A percentile compares a stretch with the other conserved stretches of the same genome.
These are phyloP conservation scores for Yarrowia divulgata DNA, from an alignment of 805 yeast genomes.

Conservation along the genomic window DNA sequence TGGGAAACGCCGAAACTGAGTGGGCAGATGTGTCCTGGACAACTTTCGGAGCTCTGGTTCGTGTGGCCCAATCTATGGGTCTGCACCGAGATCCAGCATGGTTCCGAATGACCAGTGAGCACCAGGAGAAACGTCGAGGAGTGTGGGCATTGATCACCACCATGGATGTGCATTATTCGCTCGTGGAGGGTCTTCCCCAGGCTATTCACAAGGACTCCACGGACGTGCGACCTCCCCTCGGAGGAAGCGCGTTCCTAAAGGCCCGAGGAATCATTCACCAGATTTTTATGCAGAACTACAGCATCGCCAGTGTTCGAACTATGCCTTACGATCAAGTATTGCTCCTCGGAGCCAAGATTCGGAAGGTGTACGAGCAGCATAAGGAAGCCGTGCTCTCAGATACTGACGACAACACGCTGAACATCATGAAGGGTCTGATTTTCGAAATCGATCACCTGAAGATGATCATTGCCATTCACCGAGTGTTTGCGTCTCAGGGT, in stretches of 20 bases:
- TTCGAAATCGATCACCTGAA: constrained; percentile 47
- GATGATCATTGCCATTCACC: constrained; percentile 48
- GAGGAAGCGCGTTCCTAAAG: constrained; percentile 46
- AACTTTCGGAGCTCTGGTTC: constrained; percentile 46
- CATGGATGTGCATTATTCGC: constrained; percentile 46
- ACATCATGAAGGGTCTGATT: constrained; percentile 47
- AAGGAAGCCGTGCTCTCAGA: constrained; percentile 43
- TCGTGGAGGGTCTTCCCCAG: constrained; percentile 49
- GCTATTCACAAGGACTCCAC: constrained; percentile 45
- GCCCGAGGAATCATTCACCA: constrained; percentile 41
- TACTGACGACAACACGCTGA: constrained; percentile 43
- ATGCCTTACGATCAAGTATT: constrained; percentile 44
- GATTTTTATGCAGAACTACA: constrained; percentile 42
- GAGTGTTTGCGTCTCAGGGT: constrained; percentile 42
- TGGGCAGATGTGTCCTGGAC: constrained; percentile 47
- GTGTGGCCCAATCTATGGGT: constrained; percentile 51
- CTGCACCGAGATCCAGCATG: constrained; percentile 51
- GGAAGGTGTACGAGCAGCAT: constrained; percentile 44
- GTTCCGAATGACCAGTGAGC: constrained; percentile 48
- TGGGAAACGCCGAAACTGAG: constrained; percentile 41
- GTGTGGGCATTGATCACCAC: constrained; percentile 46
- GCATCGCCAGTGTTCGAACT: constrained; percentile 44
- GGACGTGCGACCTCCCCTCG: constrained; percentile 47
- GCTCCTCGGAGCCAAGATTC: constrained; percentile 46
- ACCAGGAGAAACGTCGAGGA: constrained; percentile 47